Base-by-base conservation (phyloP, 148 eudicot species). In the Camellia lanceoleosa region DNA sequence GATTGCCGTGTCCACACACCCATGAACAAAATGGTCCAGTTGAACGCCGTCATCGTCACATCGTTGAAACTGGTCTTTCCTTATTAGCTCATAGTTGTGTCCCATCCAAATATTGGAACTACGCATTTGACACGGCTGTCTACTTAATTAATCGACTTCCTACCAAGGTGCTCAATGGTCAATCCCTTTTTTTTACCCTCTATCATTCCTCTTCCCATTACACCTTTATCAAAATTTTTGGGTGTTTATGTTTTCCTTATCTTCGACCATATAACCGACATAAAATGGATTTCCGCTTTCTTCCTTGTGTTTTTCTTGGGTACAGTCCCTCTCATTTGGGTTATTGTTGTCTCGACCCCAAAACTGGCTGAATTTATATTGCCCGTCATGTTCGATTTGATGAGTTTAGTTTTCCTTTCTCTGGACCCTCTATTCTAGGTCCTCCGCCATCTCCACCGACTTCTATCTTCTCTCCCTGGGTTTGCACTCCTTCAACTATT, bases 281-380 rank as follows among this genome's bases (percentile, higher is more conserved):
- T 38, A 73, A 73, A 52, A 18, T 73, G 0, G 38, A 73, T 7
- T 41, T 41, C 3, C 14, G 61, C 0, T 73, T 60, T n/a, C 14
- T 14, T 51, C 59, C 76, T 18, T 73, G 38, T 73, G 61, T 73
- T 11, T 73, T 73, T n/a, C 14, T 55, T n/a, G 76, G 60, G 13
- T 51, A 49, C 19, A 38, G 51, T 0, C n/a, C 0, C 3, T 4
- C 14, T 3, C 76, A 73, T 12, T 2, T 38, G 3, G 60, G 59
- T 0, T 74, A 54, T 74, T 20, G 3, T 10, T 74, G 77, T 55
- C 63, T 74, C 4, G 0, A 74, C 3, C 62, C 44, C 4, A 0
- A 1, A 3, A 54, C 43, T 3, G 30, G 13, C 11, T 1, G 9
- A 10, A 15, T 55, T 5, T 74, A 16, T n/a, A 42, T n/a, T 20